Evolutionary conservation across 208 protist genomes (phyloP), one percentile per base, ranked within the genome.

Genomic region (Tetramitus jugosus): DNA sequence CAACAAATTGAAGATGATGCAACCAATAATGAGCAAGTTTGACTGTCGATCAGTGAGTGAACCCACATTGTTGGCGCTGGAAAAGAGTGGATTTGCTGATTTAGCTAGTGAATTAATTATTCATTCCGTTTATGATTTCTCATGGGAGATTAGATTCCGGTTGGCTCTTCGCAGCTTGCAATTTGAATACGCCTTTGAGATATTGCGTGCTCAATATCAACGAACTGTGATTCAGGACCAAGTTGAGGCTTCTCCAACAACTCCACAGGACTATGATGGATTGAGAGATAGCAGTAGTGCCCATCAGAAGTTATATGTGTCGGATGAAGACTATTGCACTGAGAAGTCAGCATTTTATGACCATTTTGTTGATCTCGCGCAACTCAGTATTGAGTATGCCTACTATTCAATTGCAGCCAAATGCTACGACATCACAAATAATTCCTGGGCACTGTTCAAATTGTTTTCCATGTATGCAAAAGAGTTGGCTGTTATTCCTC

Each of bases 101-200:
- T 74, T 74, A 53, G 67, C 67, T 17, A 29, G n/a, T 26, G 67
- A 74, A 53, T 37, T 74, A 37, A n/a, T 74, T 23, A 39, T 31
- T 23, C 20, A 53, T n/a, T 53, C 42, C 53, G 4, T 53, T n/a
- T 74, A 43, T 53, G 37, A 49, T 39, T 74, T 74, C 26, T 39
- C 67, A 74, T 74, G 67, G 67, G 39, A 74, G 3, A 33, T 74
- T 26, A 74, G 67, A 74, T 53, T 74, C 3, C 33, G 43, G 37
- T 39, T 74, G 8, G 67, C 67, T 23, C 33, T 40, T 23, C 17
- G 42, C 20, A 33, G n/a, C 23, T 42, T 74, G 42, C 46, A 74
- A 10, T 74, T 74, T 31, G 23, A 3, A 40, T 74, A 74, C 37
- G 67, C 67, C 0, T 37, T 74, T 2, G 4, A 49, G 17, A 39